Conservation (phyloP, 2,329 filamentous ascomycete genomes). For the Penicillium sp. region DNA sequence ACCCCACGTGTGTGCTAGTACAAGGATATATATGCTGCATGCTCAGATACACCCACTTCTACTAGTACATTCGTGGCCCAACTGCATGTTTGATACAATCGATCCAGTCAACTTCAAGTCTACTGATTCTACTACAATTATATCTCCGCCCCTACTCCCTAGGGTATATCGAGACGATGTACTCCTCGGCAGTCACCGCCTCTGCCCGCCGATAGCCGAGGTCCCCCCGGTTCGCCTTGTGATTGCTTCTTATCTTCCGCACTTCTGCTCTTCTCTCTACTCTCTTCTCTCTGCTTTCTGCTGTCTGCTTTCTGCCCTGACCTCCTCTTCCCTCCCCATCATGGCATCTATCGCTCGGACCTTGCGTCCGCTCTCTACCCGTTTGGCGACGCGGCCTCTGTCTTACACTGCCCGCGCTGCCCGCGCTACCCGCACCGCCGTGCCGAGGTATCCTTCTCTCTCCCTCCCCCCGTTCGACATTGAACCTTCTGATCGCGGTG, state of each 20-base stretch:
- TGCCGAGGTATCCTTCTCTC: constrained; percentile 43
- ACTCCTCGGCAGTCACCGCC: neutral
- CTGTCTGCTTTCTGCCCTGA: constrained; percentile 4
- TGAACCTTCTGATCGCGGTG: neutral
- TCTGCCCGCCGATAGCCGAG: constrained; percentile 30
- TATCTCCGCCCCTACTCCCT: too few relatives aligned
- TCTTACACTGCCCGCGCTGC: constrained; percentile 21
- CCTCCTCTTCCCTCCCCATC: constrained; percentile 17
- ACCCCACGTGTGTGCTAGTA: too few relatives aligned
- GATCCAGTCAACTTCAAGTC: too few relatives aligned
- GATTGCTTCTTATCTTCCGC: constrained; percentile 9
- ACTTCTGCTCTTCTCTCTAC: constrained; percentile 14
- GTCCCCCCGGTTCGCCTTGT: constrained; percentile 23
- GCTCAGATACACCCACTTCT: too few relatives aligned
- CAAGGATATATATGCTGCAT: too few relatives aligned
- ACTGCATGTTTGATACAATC: too few relatives aligned
- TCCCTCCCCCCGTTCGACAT: neutral
- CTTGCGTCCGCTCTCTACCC: constrained; percentile 48
- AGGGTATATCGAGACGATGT: too few relatives aligned
- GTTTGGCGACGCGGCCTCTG: constrained; percentile 44
- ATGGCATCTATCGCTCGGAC: constrained; percentile 56
- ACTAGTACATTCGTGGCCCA: too few relatives aligned
- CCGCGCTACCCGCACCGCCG: constrained; percentile 35
- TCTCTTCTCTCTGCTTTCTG: constrained; percentile 7
- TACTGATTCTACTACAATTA: too few relatives aligned